These are phyloP conservation scores for Astraeus odoratus DNA, from an alignment of 768 basidiomycete species.

Conservation along the genomic window DNA sequence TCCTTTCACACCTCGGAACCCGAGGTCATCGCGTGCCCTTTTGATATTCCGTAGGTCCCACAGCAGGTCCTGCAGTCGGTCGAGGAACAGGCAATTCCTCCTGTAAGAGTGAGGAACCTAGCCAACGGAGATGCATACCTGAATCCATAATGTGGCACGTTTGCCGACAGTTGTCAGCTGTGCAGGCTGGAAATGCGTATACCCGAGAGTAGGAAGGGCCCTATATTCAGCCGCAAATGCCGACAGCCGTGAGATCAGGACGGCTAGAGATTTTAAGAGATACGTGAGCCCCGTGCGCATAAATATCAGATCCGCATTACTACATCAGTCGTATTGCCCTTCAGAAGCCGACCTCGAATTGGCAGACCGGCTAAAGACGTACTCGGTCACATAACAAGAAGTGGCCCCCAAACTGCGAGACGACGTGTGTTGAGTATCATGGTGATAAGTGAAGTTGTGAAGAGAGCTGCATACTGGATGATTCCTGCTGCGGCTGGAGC, in stretches of 20 bases:
- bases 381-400: constrained; percentile 99
- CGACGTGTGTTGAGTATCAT: constrained; percentile 8
- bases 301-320: constrained; percentile 98
- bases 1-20: constrained; percentile 98
- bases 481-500: constrained; percentile 95
- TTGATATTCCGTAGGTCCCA: constrained; percentile 93
- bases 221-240: constrained; percentile 79
- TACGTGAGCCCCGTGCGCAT: constrained; percentile 79
- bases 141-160: constrained; percentile 93
- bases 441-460: constrained; percentile 5
- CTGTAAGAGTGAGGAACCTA: not conserved
- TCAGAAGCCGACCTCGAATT: constrained; percentile 8
- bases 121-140: constrained; percentile 38
- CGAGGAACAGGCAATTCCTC: not conserved
- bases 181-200: constrained; percentile 98
- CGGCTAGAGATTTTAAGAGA: constrained; percentile 80
- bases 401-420: constrained; percentile 79
- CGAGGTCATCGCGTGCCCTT: constrained; percentile 84
- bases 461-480: constrained; percentile 62
- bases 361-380: constrained; percentile 23
- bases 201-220: constrained; percentile 89
- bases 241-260: constrained; percentile 85
- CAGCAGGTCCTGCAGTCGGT: constrained; percentile 61
- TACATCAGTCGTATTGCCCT: constrained; percentile 23
- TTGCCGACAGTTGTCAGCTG: constrained; percentile 98